These are phyloP conservation scores for Neofusicoccum umdonicola DNA, from an alignment of 2,329 filamentous ascomycete genomes.

Conservation along the genomic window DNA sequence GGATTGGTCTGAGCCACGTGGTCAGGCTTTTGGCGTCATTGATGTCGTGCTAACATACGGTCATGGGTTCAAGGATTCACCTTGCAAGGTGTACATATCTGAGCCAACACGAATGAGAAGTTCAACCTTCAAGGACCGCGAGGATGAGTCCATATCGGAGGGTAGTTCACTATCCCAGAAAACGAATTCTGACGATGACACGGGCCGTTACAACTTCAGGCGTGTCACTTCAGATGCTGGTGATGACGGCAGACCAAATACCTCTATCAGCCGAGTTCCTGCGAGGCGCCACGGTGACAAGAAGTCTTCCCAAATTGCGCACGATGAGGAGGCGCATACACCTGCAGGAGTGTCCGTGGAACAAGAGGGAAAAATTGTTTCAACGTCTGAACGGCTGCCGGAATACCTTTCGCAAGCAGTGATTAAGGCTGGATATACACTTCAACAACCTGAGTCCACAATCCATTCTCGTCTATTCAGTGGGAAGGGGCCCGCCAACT, in stretches of 20 bases:
- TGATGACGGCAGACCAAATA: background rate
- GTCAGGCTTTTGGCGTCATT: slow-evolving; percentile 35
- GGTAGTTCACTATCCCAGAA: background rate
- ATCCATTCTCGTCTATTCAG: background rate
- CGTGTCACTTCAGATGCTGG: background rate
- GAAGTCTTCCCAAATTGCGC: background rate
- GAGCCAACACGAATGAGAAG: background rate
- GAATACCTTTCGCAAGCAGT: background rate
- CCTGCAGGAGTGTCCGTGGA: background rate
- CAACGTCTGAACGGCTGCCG: background rate
- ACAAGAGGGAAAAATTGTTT: background rate
- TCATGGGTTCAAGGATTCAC: slow-evolving; percentile 8
- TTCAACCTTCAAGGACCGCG: background rate
- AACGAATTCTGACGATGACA: too few relatives aligned
- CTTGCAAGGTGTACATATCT: background rate
- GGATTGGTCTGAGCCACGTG: slow-evolving; percentile 30
- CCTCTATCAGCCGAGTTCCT: background rate
- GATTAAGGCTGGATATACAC: background rate
- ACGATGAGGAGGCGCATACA: background rate
- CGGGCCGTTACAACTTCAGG: background rate
- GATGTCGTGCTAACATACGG: slow-evolving; percentile 32
- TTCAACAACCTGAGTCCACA: background rate
- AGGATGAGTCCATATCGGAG: background rate
- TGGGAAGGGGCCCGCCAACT: background rate
- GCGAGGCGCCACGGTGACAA: background rate